Evolutionary conservation across 1,139 yeast genomes (phyloP), one percentile per base, ranked within the genome.

Genomic region (Oligophagozyma castellii): DNA sequence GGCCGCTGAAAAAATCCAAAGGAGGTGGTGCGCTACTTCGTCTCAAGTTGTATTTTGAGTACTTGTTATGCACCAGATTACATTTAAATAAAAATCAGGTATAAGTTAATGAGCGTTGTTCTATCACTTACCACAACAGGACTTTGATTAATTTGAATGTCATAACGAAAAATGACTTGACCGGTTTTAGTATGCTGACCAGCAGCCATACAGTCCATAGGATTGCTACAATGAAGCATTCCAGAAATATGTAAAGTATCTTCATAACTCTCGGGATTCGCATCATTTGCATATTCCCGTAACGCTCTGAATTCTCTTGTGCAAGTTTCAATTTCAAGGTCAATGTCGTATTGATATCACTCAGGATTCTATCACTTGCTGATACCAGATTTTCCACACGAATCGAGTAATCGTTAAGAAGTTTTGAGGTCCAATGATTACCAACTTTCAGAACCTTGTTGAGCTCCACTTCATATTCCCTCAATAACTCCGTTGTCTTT

Each of bases 311-410:
- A 29, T 73, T 64, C 46, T 80, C 93, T 29, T 68, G 68, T n/a
- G 79, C 59, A 37, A 73, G 70, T 33, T 93, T 61, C 23, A 80
- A 58, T 42, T 79, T 81, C 30, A 81, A 56, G 18, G 84, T 70
- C 29, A 81, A 57, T 1, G 92, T 76, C 0, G 95, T 83, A 51
- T 77, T 80, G 35, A 83, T 76, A 46, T 80, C 93, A 38, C 89
- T 79, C 33, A 78, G 68, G 14, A 80, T 67, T 37, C 93, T 61
- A 51, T 83, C 94, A 31, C 86, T 73, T 25, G 67, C 63, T 14
- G 77, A 70, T 23, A 83, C 59, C 32, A 81, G 54, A 24, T 70
- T 69, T 44, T 83, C 94, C 4, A 47, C 44, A 19, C 51, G 40
- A 22, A 50, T 43, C 11, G 55, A 40, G 23, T 51, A 46, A 16